Conservation (phyloP, 306 rosid species). For the Dalbergia cultrata region DNA sequence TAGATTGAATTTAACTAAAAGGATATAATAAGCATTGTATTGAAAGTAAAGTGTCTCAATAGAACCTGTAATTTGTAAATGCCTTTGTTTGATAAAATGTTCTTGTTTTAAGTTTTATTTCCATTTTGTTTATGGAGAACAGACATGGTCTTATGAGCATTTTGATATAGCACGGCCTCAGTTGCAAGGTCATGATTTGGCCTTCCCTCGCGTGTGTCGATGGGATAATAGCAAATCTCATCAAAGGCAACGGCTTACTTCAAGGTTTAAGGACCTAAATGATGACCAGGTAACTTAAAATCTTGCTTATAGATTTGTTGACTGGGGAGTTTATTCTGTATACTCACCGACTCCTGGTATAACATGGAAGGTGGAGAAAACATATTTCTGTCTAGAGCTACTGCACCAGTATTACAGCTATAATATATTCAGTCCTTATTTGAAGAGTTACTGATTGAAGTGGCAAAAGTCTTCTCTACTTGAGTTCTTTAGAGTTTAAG, state of each 20-base stretch:
- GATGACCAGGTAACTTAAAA: conserved; percentile 57
- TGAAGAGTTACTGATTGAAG: conserved; percentile 33
- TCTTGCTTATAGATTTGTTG: conserved; percentile 22
- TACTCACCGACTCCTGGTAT: neutral
- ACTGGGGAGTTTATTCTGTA: conserved; percentile 20
- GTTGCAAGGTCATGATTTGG: conserved; percentile 43
- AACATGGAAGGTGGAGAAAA: conserved; percentile 25
- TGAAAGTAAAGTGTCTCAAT: neutral
- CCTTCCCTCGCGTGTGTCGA: conserved; percentile 68
- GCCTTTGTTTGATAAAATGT: conserved; percentile 28
- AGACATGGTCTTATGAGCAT: conserved; percentile 75
- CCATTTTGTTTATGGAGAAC: conserved; percentile 33
- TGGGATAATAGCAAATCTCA: conserved; percentile 60
- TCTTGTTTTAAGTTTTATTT: conserved; percentile 25
- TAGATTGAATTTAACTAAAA: conserved; percentile 2
- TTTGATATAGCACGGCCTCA: conserved; percentile 67
- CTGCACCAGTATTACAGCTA: conserved; percentile 11
- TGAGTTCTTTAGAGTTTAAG: conserved; percentile 26
- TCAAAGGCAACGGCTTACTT: conserved; percentile 52
- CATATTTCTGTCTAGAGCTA: neutral
- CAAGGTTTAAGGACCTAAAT: conserved; percentile 60
- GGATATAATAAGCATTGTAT: conserved; percentile 9
- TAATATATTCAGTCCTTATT: neutral
- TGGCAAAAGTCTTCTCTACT: conserved; percentile 12
- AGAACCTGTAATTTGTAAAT: neutral